Percentiles rank a stretch among this genome's conserved stretches.
These are phyloP conservation scores for Colletotrichum australisinense DNA, from an alignment of 2,329 filamentous ascomycete genomes.

Conservation along the genomic window DNA sequence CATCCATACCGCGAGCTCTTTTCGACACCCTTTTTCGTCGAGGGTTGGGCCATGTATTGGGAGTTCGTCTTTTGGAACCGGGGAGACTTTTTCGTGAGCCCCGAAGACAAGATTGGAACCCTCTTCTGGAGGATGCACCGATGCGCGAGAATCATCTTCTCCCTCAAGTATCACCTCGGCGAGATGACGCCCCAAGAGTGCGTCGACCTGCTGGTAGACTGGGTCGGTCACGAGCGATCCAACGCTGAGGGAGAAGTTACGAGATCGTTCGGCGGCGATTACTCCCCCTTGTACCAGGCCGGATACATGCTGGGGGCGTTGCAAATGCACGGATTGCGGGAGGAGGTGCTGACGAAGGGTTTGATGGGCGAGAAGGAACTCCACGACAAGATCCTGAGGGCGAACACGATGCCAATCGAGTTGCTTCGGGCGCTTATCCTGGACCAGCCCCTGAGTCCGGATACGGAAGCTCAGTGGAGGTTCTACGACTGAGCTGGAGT, in stretches of 20 bases:
- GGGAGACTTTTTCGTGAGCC: conserved; percentile 59
- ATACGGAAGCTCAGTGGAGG: conserved; percentile 61
- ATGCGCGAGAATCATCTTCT: conserved; percentile 69
- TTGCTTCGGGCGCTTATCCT: conserved; percentile 61
- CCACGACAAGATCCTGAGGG: conserved; percentile 63
- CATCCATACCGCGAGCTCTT: conserved; percentile 64
- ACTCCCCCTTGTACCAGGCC: conserved; percentile 68
- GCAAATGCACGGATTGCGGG: conserved; percentile 62
- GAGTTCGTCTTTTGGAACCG: conserved; percentile 68
- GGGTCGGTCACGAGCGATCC: conserved; percentile 68
- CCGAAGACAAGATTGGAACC: conserved; percentile 66
- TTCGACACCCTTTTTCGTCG: conserved; percentile 68
- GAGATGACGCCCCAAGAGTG: conserved; percentile 64
- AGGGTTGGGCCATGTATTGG: conserved; percentile 73
- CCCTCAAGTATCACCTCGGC: conserved; percentile 67
- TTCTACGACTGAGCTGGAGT: conserved; percentile 51
- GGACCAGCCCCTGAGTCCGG: conserved; percentile 50
- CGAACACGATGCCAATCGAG: conserved; percentile 67
- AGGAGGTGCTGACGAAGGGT: conserved; percentile 56
- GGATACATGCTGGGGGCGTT: conserved; percentile 70
- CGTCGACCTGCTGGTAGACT: conserved; percentile 66
- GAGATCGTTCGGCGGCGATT: conserved; percentile 65
- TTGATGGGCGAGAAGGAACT: conserved; percentile 63
- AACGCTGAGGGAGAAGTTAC: conserved; percentile 71
- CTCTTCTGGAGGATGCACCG: conserved; percentile 74